Base-by-base conservation (phyloP, 2,329 filamentous ascomycete species). In the Microdochium bolleyi region DNA sequence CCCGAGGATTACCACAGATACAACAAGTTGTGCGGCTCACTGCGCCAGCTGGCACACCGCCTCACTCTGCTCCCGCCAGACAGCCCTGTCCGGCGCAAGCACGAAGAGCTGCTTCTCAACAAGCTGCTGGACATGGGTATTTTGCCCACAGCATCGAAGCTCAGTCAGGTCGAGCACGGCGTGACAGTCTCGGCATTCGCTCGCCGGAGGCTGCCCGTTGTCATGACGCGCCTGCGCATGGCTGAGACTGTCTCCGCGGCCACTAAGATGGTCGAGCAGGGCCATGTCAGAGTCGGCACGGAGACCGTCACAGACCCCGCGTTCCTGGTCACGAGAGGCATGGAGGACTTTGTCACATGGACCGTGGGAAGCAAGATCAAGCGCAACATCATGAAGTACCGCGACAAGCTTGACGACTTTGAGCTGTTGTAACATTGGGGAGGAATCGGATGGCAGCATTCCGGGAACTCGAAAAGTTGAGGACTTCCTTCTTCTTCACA, bases 331-430 rank as follows among this genome's bases (percentile, higher is more conserved):
- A 94, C 89, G 37, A 79, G 92, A 58, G 88, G 84, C 56, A 89
- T 95, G 80, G 92, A 97, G 72, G 92, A 97, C 72, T 96, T 95
- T 67, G 88, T 97, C 19, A 96, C 92, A 0, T 97, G 92, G 92
- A 87, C 92, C 10, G 89, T 95, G 63, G 90, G 89, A 55, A 95
- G 89, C 71, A 96, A 96, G 87, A 92, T 97, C 69, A 96, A 95
- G 86, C 82, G 88, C 66, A 94, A 91, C 67, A 95, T 96, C 58
- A 85, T 96, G 82, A 89, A 89, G 72, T 97, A 96, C 68, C 84
- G 90, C 62, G 91, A 96, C 70, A 89, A 95, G 76, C 72, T 96
- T 71, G 92, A 97, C 72, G 92, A 97, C 72, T 97, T 95, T 65
- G 92, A 97, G 73, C 73, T 96, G 66, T 73, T 95, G 62, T 94